Conservation (phyloP, 306 rosid species). For the Alnus rubra region DNA sequence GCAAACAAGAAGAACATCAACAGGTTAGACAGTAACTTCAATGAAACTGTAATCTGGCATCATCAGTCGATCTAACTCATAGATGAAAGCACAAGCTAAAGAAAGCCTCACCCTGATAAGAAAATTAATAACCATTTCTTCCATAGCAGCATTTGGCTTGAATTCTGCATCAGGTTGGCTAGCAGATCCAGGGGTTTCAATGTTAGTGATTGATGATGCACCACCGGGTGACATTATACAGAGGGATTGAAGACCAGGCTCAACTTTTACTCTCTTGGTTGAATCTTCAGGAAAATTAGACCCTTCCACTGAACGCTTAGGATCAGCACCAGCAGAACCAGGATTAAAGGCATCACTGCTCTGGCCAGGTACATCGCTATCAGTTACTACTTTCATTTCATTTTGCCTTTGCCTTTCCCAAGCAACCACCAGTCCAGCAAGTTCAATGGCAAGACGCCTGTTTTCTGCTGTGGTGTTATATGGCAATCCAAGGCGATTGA, state of each 20-base stretch:
- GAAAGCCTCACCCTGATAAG: slow-evolving; percentile 81
- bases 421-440: slow-evolving; percentile 98
- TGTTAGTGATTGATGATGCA: slow-evolving; percentile 84
- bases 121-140: slow-evolving; percentile 97
- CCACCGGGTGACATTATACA: slow-evolving; percentile 98
- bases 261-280: slow-evolving; percentile 90
- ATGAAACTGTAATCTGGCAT: slow-evolving; percentile 15
- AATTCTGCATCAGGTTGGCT: slow-evolving; percentile 98
- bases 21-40: slow-evolving; percentile 9
- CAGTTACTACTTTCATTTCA: slow-evolving; percentile 81
- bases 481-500: slow-evolving; percentile 97
- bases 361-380: slow-evolving; percentile 67
- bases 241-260: slow-evolving; percentile 88
- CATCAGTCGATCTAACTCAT: slow-evolving; percentile 20
- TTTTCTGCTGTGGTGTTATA: slow-evolving; percentile 90
- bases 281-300: slow-evolving; percentile 83
- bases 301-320: slow-evolving; percentile 82
- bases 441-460: slow-evolving; percentile 98
- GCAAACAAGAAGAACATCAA: background rate
- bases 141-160: slow-evolving; percentile 99
- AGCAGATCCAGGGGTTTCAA: slow-evolving; percentile 93
- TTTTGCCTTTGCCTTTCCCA: slow-evolving; percentile 97
- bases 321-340: slow-evolving; percentile 57
- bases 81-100: slow-evolving; percentile 26
- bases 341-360: slow-evolving; percentile 68